phyloP scores from a whole-genome alignment of 208 protist species.

The Trypanosoma conorhini region DNA sequence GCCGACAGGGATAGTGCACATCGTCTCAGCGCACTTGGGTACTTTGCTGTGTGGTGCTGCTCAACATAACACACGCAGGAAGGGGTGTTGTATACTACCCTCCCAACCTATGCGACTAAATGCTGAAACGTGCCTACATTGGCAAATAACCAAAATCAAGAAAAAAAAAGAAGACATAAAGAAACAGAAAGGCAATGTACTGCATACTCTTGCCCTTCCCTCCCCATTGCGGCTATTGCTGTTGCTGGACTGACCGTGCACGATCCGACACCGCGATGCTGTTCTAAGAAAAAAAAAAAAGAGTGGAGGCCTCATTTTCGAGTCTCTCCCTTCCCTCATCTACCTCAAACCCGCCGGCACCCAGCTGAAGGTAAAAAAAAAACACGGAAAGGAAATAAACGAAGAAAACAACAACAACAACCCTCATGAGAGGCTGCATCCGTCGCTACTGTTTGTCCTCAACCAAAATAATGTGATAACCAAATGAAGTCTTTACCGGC shows the following conservation, averaged over 20 bases:
- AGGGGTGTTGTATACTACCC: slow-evolving; percentile 1
- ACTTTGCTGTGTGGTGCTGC: not conserved
- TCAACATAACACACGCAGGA: not conserved
- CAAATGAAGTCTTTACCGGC: slow-evolving; percentile 45
- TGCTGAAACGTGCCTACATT: not conserved
- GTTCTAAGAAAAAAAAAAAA: not conserved
- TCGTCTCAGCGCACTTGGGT: not conserved
- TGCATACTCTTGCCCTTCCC: not conserved
- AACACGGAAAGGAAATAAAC: not conserved
- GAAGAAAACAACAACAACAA: slow-evolving; percentile 9
- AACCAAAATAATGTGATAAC: slow-evolving; percentile 49
- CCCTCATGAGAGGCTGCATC: not conserved
- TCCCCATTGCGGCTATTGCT: not conserved
- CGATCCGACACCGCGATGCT: not conserved
- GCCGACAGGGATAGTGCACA: slow-evolving; percentile 42
- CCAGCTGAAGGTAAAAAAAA: no score
- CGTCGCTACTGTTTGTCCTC: slow-evolving; percentile 30
- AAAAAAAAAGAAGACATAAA: slow-evolving; percentile 11
- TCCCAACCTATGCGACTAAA: not conserved
- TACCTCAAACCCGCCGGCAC: no score
- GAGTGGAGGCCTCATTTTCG: no score
- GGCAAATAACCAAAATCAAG: not conserved
- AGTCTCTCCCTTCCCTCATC: no score
- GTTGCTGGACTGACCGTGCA: not conserved
- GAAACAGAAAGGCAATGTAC: not conserved